Evolutionary conservation across 148 eudicot species (phyloP).

Genomic region (Silene latifolia): DNA sequence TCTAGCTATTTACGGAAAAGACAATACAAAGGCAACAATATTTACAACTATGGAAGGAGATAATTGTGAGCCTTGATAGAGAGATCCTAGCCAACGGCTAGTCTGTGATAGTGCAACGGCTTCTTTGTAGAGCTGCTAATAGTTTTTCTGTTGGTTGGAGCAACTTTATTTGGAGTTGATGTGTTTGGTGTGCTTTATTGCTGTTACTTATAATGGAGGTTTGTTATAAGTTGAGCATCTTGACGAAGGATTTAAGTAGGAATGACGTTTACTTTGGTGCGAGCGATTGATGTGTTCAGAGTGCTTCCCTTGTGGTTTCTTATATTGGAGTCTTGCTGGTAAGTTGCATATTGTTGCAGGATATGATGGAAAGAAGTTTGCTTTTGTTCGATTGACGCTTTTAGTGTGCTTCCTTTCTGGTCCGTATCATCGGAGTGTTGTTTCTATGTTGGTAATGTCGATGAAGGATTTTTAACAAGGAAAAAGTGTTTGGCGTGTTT

Average conservation of each 20-base stretch:
- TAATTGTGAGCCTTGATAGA: too few relatives aligned
- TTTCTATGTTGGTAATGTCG: not conserved
- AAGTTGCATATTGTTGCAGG: not conserved
- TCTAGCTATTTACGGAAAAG: too few relatives aligned
- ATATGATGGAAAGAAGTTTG: not conserved
- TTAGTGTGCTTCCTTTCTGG: conserved; percentile 3
- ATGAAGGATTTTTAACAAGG: not conserved
- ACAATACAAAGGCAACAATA: too few relatives aligned
- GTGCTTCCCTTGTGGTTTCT: not conserved
- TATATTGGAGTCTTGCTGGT: not conserved
- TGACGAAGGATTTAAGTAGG: not conserved
- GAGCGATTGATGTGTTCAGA: not conserved
- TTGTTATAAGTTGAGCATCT: not conserved
- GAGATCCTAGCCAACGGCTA: too few relatives aligned
- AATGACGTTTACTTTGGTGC: not conserved
- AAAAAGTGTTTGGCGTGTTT: too few relatives aligned
- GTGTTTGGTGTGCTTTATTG: not conserved
- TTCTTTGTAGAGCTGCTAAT: too few relatives aligned
- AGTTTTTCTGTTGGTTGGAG: not conserved
- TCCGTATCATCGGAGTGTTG: not conserved
- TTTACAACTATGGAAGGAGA: too few relatives aligned
- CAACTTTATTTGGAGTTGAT: not conserved
- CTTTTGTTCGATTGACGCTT: not conserved
- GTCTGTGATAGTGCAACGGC: too few relatives aligned
- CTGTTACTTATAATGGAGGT: too few relatives aligned